Evolutionary conservation across 2,329 filamentous ascomycete species (phyloP).

Genomic region (Fusarium solani-melongenae): DNA sequence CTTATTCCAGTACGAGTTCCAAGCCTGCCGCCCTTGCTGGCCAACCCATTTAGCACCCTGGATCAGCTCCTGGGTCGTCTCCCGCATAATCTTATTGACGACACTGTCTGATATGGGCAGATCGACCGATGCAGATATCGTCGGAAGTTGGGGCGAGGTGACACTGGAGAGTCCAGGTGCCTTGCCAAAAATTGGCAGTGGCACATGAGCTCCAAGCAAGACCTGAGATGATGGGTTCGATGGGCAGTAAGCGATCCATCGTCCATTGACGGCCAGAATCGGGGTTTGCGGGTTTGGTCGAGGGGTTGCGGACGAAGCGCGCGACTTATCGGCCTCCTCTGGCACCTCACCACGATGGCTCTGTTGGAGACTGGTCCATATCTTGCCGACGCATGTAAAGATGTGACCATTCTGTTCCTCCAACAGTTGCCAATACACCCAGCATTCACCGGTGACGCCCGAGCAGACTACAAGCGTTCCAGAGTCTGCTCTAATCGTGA

Average conservation of each 20-base stretch:
- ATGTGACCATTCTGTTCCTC: constrained; percentile 55
- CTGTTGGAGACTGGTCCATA: constrained; percentile 89
- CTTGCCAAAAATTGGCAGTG: constrained; percentile 65
- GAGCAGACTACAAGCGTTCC: constrained; percentile 81
- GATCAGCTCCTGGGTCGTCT: constrained; percentile 82
- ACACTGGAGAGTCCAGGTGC: constrained; percentile 68
- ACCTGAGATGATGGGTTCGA: constrained; percentile 77
- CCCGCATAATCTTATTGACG: constrained; percentile 80
- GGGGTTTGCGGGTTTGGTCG: constrained; percentile 66
- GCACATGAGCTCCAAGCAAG: constrained; percentile 74
- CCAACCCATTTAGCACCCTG: constrained; percentile 80
- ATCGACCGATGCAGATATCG: constrained; percentile 75
- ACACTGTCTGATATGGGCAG: constrained; percentile 78
- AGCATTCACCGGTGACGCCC: constrained; percentile 87
- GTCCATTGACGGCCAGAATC: constrained; percentile 74
- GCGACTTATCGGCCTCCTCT: constrained; percentile 58
- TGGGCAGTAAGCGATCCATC: constrained; percentile 83
- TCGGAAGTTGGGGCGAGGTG: constrained; percentile 76
- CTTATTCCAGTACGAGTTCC: constrained; percentile 84
- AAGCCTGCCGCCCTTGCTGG: constrained; percentile 80
- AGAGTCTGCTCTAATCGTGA: constrained; percentile 78
- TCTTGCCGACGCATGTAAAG: constrained; percentile 81
- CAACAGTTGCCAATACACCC: constrained; percentile 72
- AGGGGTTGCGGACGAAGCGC: constrained; percentile 50
- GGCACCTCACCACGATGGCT: constrained; percentile 59